These are phyloP conservation scores for Phialemonium atrogriseum DNA, from an alignment of 2,329 filamentous ascomycete species.

Conservation along the genomic window DNA sequence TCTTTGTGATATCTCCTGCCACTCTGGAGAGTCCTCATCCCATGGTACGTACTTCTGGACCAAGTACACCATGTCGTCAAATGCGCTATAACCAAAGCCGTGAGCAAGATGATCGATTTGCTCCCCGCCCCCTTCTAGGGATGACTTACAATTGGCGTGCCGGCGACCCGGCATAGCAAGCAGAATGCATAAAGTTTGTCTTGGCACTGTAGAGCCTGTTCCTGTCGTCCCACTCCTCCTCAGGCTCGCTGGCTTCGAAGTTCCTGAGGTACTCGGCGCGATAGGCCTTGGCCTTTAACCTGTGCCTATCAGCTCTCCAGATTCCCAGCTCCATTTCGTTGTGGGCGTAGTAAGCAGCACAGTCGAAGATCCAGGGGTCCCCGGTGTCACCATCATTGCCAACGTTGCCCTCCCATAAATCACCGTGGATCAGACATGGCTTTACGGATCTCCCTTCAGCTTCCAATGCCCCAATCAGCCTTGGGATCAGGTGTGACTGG, in stretches of 20 bases:
- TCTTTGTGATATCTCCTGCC: no score
- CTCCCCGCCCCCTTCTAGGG: no score
- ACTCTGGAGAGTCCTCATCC: no score
- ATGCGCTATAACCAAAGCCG: neutral
- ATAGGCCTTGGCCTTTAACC: slow-evolving; percentile 1
- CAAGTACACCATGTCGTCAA: neutral
- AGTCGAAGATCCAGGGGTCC: slow-evolving; percentile 25
- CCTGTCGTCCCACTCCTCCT: slow-evolving; percentile 5
- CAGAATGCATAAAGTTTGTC: slow-evolving; percentile 6
- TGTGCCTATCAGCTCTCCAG: slow-evolving; percentile 16
- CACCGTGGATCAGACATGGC: slow-evolving; percentile 27
- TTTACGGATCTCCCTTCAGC: slow-evolving; percentile 14
- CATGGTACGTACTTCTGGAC: slow-evolving; percentile 1
- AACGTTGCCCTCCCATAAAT: slow-evolving; percentile 32
- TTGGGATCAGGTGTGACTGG: no score
- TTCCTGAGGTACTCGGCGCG: slow-evolving; percentile 4
- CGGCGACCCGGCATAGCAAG: neutral
- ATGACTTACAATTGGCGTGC: no score
- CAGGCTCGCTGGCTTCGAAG: slow-evolving; percentile 2
- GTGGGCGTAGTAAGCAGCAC: slow-evolving; percentile 28
- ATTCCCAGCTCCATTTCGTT: slow-evolving; percentile 27
- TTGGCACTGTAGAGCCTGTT: slow-evolving; percentile 2
- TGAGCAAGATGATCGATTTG: no score
- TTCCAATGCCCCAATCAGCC: slow-evolving; percentile 16
- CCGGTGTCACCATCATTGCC: slow-evolving; percentile 20